Evolutionary conservation across 1,284 basidiomycete genomes (phyloP).

Genomic region (Cystobasidium sp.): DNA sequence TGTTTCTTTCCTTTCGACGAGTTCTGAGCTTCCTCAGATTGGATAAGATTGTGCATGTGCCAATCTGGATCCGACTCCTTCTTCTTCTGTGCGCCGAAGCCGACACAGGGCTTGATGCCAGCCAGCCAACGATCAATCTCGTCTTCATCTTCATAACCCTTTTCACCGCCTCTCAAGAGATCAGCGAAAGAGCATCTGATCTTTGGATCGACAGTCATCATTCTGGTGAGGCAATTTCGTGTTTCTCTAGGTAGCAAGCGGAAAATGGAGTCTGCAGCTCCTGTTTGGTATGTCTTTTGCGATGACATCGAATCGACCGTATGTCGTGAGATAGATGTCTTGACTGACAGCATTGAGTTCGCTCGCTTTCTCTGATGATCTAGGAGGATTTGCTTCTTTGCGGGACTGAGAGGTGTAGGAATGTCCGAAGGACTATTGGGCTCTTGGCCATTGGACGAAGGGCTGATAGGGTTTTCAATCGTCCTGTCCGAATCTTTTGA

Average conservation of each 20-base stretch:
- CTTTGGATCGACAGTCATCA: conserved; percentile 88
- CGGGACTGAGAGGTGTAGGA: conserved; percentile 2
- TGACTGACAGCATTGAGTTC: conserved; percentile 28
- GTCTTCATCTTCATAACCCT: conserved; percentile 55
- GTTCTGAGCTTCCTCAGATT: conserved; percentile 36
- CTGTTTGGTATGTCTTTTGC: conserved; percentile 74
- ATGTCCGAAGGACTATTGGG: background rate
- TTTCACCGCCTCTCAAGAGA: conserved; percentile 71
- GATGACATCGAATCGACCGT: conserved; percentile 56
- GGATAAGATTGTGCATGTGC: conserved; percentile 43
- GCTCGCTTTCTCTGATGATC: conserved; percentile 16
- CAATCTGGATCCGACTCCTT: conserved; percentile 39
- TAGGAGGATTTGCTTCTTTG: conserved; percentile 8
- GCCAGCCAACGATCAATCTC: conserved; percentile 59
- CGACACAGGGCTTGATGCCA: conserved; percentile 54
- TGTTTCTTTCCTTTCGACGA: conserved; percentile 36
- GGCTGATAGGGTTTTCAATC: conserved; percentile 3
- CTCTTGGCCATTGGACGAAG: background rate
- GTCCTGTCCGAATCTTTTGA: conserved; percentile 26
- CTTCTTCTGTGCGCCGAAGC: conserved; percentile 14
- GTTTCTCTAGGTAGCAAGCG: conserved; percentile 92
- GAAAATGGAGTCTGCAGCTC: conserved; percentile 96
- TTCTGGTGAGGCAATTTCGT: conserved; percentile 82
- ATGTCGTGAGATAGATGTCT: conserved; percentile 41
- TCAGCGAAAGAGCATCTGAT: conserved; percentile 93